phyloP scores from a whole-genome alignment of 2,329 filamentous ascomycete genomes.

The Orbilia oligospora region DNA sequence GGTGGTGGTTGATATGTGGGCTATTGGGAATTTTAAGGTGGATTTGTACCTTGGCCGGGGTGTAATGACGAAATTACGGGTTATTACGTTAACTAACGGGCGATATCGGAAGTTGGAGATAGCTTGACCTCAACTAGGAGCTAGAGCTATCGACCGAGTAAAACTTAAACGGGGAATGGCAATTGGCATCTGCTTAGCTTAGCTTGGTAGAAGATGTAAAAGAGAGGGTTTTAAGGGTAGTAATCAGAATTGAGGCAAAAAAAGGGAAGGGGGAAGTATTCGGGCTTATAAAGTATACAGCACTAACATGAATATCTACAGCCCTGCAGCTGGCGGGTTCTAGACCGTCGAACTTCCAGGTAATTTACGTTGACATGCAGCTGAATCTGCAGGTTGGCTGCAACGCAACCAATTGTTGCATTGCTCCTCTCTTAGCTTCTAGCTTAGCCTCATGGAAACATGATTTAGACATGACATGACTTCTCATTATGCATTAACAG shows the following conservation, averaged over 20 bases:
- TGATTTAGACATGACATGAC: too few species aligned
- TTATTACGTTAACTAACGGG: background rate
- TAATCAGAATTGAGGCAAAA: background rate
- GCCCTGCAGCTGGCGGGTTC: background rate
- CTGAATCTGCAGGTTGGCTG: too few species aligned
- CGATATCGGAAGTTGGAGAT: constrained; percentile 43
- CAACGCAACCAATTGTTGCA: background rate
- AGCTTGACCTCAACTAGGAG: background rate
- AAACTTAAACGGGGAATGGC: constrained; percentile 18
- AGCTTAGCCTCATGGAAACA: too few species aligned
- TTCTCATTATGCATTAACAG: constrained; percentile 11
- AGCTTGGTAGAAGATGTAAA: background rate
- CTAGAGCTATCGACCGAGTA: background rate
- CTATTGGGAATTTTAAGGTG: background rate
- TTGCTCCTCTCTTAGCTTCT: background rate
- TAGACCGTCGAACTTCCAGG: background rate
- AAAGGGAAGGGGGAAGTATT: background rate
- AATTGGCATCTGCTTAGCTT: constrained; percentile 31
- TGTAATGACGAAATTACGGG: background rate
- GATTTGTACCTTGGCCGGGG: background rate
- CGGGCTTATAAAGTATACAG: background rate
- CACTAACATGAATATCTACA: too few species aligned
- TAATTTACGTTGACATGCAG: background rate
- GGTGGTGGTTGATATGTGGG: background rate
- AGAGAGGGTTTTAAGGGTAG: background rate